phyloP scores from a whole-genome alignment of 169 alveolate genomes.

The Plasmodium vivax region DNA sequence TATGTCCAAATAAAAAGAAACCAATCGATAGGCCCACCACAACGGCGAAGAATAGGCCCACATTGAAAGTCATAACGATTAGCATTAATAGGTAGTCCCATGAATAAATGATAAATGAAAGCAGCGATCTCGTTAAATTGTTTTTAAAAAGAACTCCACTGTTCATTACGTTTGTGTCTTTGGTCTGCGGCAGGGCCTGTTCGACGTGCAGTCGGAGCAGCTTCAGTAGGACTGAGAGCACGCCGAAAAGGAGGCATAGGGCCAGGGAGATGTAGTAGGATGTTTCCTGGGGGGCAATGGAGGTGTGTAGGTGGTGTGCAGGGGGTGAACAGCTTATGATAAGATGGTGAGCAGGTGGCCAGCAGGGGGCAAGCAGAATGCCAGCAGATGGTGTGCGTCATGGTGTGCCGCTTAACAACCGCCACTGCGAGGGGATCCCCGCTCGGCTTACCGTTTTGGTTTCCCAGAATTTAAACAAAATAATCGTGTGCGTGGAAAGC shows the following conservation, averaged over 20 bases:
- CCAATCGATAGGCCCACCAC: slow-evolving; percentile 81
- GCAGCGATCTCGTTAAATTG: slow-evolving; percentile 30
- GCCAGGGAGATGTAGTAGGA: slow-evolving; percentile 31
- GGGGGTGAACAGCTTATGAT: neutral
- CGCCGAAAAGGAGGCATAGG: slow-evolving; percentile 36
- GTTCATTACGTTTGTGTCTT: slow-evolving; percentile 7
- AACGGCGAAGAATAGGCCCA: slow-evolving; percentile 79
- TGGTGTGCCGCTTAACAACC: neutral
- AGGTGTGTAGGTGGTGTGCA: neutral
- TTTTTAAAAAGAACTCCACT: slow-evolving; percentile 40
- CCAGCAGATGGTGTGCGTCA: neutral
- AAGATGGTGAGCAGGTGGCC: neutral
- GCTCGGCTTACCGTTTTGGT: slow-evolving; percentile 14
- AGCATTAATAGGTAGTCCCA: slow-evolving; percentile 83
- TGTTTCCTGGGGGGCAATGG: neutral
- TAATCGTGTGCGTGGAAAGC: slow-evolving; percentile 47
- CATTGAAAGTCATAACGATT: slow-evolving; percentile 84
- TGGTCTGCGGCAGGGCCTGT: slow-evolving; percentile 21
- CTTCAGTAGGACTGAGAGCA: slow-evolving; percentile 33
- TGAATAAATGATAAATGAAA: slow-evolving; percentile 64
- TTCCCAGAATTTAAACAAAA: slow-evolving; percentile 66
- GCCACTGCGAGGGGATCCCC: neutral
- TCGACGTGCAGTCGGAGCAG: slow-evolving; percentile 25
- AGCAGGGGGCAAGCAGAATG: neutral
- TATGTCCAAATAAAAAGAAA: slow-evolving; percentile 75